A percentile compares a stretch with the other conserved stretches of the same genome.
These are phyloP conservation scores for Phytophthora crassamura DNA, from an alignment of 352 stramenopile species.

Conservation along the genomic window DNA sequence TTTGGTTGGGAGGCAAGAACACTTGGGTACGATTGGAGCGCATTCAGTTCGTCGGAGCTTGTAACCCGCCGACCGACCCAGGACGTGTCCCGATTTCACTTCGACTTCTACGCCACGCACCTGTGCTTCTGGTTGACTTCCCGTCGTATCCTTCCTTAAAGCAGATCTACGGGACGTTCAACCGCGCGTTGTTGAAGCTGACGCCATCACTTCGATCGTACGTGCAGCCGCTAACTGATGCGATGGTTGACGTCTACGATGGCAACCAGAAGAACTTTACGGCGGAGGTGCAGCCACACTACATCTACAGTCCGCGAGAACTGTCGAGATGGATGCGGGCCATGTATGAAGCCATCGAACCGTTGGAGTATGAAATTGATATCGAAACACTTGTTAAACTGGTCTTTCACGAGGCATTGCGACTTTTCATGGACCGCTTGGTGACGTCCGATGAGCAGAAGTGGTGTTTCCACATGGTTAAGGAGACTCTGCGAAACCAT, in stretches of 20 bases:
- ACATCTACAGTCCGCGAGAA: constrained; percentile 99
- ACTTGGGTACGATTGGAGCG: constrained; percentile 92
- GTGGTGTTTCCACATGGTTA: constrained; percentile 95
- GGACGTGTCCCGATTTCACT: constrained; percentile 97
- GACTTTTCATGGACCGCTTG: constrained; percentile 99
- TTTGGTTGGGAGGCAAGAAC: constrained; percentile 89
- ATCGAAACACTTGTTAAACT: constrained; percentile 97
- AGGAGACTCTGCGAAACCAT: constrained; percentile 80
- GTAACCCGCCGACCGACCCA: constrained; percentile 99
- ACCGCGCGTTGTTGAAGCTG: constrained; percentile 97
- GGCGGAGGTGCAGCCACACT: constrained; percentile 95
- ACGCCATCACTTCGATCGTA: constrained; percentile 98
- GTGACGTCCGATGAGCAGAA: constrained; percentile 96
- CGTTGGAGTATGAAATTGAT: constrained; percentile 95
- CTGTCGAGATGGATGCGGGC: constrained; percentile 99
- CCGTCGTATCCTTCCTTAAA: constrained; percentile 95
- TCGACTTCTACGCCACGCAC: constrained; percentile 98
- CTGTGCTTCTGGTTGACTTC: constrained; percentile 99
- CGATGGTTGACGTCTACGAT: constrained; percentile 99
- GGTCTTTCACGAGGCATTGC: constrained; percentile 98
- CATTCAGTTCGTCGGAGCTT: constrained; percentile 98
- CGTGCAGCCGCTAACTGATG: constrained; percentile 96
- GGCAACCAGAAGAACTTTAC: constrained; percentile 97
- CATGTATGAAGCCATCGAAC: constrained; percentile 98
- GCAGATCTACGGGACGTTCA: constrained; percentile 99